Conservation (phyloP, 1,139 yeast genomes). For the Pichia sp. region DNA sequence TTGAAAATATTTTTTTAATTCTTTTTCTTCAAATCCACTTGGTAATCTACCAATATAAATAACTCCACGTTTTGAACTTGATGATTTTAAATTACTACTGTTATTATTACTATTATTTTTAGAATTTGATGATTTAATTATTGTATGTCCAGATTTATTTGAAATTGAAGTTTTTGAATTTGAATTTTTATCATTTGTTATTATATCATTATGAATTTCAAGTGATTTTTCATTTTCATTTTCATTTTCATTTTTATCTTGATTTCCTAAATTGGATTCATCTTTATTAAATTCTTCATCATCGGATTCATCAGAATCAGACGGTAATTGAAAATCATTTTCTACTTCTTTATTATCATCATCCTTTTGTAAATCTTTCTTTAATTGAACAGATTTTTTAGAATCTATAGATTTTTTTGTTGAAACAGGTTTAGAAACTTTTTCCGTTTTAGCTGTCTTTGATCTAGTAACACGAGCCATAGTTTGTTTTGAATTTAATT, state of each 20-base stretch:
- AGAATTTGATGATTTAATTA: slow-evolving; percentile 28
- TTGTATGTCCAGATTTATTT: slow-evolving; percentile 23
- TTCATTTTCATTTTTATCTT: no score
- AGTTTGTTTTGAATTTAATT: no score
- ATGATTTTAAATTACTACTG: no score
- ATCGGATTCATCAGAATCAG: slow-evolving; percentile 15
- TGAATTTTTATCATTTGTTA: slow-evolving; percentile 6
- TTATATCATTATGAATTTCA: slow-evolving; percentile 12
- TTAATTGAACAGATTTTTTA: no score
- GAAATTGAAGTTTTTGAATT: slow-evolving; percentile 5
- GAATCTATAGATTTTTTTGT: no score
- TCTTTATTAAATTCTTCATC: not conserved
- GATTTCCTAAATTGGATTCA: not conserved
- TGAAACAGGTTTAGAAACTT: no score
- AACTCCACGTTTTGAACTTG: slow-evolving; percentile 45
- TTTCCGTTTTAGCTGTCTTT: no score
- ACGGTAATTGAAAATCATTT: slow-evolving; percentile 14
- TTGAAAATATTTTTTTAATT: slow-evolving; percentile 70
- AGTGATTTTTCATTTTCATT: not conserved
- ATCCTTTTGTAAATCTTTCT: not conserved
- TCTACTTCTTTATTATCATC: slow-evolving; percentile 4
- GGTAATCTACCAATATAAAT: slow-evolving; percentile 91
- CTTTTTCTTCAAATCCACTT: slow-evolving; percentile 81
- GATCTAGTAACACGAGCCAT: no score
- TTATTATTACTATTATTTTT: not conserved